These are phyloP conservation scores for Ustilago bromivora DNA, from an alignment of 1,284 basidiomycete genomes.

Conservation along the genomic window DNA sequence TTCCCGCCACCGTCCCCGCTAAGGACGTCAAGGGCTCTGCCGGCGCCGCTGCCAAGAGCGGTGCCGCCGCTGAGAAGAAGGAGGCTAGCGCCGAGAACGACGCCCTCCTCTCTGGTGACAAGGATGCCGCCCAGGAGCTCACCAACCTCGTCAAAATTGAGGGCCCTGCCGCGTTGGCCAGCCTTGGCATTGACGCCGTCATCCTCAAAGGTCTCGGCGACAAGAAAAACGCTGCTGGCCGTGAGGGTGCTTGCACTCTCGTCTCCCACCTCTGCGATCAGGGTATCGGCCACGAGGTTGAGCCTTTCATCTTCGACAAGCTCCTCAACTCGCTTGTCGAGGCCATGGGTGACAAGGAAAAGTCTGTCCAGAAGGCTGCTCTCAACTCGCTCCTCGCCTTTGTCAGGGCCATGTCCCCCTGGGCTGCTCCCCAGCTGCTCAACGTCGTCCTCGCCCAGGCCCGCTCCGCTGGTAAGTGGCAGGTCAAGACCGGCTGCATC, in stretches of 20 bases:
- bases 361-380: conserved; percentile 84
- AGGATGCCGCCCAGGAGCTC: conserved; percentile 71
- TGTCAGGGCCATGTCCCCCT: conserved; percentile 87
- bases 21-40: conserved; percentile 65
- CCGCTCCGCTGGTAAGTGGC: conserved; percentile 98
- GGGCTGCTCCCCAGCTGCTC: conserved; percentile 86
- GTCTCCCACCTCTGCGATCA: conserved; percentile 79
- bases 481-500: conserved; percentile 93
- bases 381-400: conserved; percentile 85
- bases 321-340: conserved; percentile 89
- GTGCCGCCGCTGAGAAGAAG: conserved; percentile 66
- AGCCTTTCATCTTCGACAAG: conserved; percentile 88
- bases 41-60: conserved; percentile 67
- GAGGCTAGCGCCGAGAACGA: conserved; percentile 70
- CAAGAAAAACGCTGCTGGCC: conserved; percentile 78
- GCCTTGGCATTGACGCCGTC: conserved; percentile 83
- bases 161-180: conserved; percentile 83
- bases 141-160: conserved; percentile 74
- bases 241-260: conserved; percentile 79
- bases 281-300: conserved; percentile 85
- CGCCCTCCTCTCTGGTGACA: conserved; percentile 69
- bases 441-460: conserved; percentile 92
- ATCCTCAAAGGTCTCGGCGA: conserved; percentile 78
- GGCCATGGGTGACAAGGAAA: conserved; percentile 91
- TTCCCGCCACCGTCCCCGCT: conserved; percentile 65